phyloP scores from a whole-genome alignment of 768 basidiomycete species.

The Boletus patriciae region DNA sequence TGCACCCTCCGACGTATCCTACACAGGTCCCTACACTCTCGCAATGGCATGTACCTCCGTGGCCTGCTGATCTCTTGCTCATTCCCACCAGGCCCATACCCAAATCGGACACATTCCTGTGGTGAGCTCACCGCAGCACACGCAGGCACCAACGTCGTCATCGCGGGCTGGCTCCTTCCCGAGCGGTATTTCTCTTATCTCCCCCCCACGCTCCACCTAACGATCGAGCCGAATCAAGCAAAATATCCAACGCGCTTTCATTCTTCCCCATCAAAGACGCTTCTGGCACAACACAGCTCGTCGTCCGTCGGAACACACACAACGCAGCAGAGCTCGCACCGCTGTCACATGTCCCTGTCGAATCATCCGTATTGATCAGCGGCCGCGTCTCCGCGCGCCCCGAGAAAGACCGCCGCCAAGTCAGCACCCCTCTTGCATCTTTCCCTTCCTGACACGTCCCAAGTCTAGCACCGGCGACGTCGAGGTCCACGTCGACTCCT shows the following conservation, averaged over 20 bases:
- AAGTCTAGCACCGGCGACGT: constrained; percentile 70
- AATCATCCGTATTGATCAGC: constrained; percentile 75
- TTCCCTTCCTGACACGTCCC: constrained; percentile 8
- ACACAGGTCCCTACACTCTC: not conserved
- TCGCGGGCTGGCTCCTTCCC: constrained; percentile 81
- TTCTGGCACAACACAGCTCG: constrained; percentile 75
- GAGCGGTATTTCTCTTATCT: constrained; percentile 60
- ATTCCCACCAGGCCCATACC: constrained; percentile 54
- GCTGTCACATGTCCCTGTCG: constrained; percentile 66
- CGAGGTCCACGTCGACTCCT: constrained; percentile 72
- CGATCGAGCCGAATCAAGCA: constrained; percentile 46
- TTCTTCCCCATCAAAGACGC: constrained; percentile 88
- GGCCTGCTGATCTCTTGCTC: too few relatives aligned
- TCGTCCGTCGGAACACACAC: constrained; percentile 50
- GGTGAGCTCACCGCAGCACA: constrained; percentile 52
- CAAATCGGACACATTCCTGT: constrained; percentile 62
- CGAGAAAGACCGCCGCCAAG: constrained; percentile 56
- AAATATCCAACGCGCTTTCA: constrained; percentile 64
- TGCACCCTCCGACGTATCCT: not conserved
- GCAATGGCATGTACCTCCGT: not conserved
- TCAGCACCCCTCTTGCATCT: constrained; percentile 34
- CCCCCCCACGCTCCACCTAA: constrained; percentile 36
- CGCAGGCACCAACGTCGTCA: constrained; percentile 59
- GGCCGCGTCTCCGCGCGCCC: constrained; percentile 73
- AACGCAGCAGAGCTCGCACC: constrained; percentile 31